Base-by-base conservation (phyloP, 1,139 yeast species). In the Magnusiomyces clavatus region DNA sequence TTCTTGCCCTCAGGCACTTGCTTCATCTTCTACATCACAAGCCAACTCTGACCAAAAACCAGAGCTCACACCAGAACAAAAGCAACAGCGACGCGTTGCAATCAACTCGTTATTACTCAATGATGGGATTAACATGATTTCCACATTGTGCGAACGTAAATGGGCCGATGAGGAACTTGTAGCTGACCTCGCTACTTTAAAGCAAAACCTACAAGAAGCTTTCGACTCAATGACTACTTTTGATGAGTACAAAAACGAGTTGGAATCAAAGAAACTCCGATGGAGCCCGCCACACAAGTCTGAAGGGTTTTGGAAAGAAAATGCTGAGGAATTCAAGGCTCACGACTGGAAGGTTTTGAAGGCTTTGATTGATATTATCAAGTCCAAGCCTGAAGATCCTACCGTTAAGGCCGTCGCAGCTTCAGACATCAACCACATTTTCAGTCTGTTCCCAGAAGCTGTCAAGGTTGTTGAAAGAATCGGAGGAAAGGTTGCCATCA, bases 231-330 rank as follows among this genome's bases (percentile, higher is more conserved):
- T 92, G 73, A 83, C 97, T 4, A 88, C 96, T 1, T 86, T 92
- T 66, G 98, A 92, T 64, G 97, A 90, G 68, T 92, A 90, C 69
- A 75, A 80, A 61, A 82, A 89, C 49, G 98, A 92, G 70, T 75
- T 92, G 55, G 85, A 82, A 56, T 82, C 92, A 54, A 81, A 83
- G 62, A 77, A 81, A 57, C 77, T 92, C 63, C 78, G 81, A 57
- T 92, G 96, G 95, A 81, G 96, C 1, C 98, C 98, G 52, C 89
- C 96, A 24, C 98, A 92, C 70, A 80, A 82, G 61, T 85, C 88
- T 47, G 81, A 80, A 51, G 88, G 86, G 52, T 92, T 92, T 67
- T 92, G 98, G 96, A 76, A 82, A 57, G 94, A 88, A 59, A 88
- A 94, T 66, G 76, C 84, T 35, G 75, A 72, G 47, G 77, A 79